Evolutionary conservation across 169 alveolate genomes (phyloP), one percentile per base, ranked within the genome.

Genomic region (Theileria orientalis): DNA sequence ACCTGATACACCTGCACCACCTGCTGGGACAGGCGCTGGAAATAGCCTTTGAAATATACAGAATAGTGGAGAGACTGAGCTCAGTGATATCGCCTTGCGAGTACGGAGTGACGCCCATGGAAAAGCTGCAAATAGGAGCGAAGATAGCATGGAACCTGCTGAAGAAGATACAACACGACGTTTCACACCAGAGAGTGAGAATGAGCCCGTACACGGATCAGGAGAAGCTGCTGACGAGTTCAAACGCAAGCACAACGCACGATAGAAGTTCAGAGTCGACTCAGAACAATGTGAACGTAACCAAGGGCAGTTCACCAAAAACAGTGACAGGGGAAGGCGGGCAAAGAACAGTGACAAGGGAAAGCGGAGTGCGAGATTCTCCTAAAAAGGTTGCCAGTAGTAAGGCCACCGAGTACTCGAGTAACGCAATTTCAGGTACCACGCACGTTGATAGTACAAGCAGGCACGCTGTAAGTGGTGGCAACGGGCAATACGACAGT

Each of bases 1-100:
- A 93, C 75, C 78, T 93, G 16, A 90, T 91, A 14, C 96, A 93
- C 82, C 92, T 89, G 67, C 95, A 90, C 41, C 67, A 90, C 14
- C 83, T 85, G 60, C 66, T 84, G 35, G 93, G 93, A 0, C 61
- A 84, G 35, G 94, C 91, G 1, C 30, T 90, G 33, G 93, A 87
- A 25, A 78, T 69, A 41, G 91, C 87, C 29, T 87, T 90, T 67
- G 91, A 76, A 30, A 77, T 90, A 23, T 85, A 84, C 62, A 83
- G 85, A 51, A 62, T 77, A 30, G 90, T 87, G 14, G 90, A 85
- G 51, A 87, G 90, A 2, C 40, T 90, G 54, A 72, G 87, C 13
- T 76, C 89, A 57, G 86, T 83, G 41, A 60, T 90, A 40, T 90
- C 94, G 8, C 94, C 92, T 14, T 88, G 92, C 35, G 94, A 90